phyloP scores from a whole-genome alignment of 257 asterid genomes.

The Jacaranda copaia region DNA sequence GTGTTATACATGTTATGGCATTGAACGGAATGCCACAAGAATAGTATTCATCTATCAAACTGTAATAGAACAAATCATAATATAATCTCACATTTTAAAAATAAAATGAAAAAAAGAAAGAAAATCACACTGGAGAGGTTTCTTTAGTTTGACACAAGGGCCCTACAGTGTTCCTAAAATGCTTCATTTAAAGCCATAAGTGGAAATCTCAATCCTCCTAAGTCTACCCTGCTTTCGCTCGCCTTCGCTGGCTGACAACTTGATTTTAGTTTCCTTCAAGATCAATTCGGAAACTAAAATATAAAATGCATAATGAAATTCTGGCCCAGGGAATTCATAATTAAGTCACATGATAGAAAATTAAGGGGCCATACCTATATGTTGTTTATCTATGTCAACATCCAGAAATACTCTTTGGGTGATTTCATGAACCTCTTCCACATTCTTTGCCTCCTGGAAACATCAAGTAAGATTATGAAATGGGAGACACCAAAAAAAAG shows the following conservation, averaged over 20 bases:
- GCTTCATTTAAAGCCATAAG: conserved; percentile 13
- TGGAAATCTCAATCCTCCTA: neutral
- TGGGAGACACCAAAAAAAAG: neutral
- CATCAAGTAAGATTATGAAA: neutral
- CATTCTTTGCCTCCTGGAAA: conserved; percentile 60
- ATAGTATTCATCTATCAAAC: neutral
- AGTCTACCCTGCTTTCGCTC: neutral
- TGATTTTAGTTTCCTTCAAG: conserved; percentile 7
- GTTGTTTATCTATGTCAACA: conserved; percentile 94
- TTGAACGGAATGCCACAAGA: neutral
- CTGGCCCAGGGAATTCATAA: neutral
- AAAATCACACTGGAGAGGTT: neutral
- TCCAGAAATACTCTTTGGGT: conserved; percentile 93
- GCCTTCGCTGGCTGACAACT: conserved; percentile 10
- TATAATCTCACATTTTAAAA: too few relatives aligned
- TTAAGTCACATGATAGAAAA: neutral
- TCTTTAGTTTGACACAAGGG: neutral
- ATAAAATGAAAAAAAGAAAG: neutral
- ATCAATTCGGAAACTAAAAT: neutral
- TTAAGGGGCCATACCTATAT: conserved; percentile 55
- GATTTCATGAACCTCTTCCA: conserved; percentile 73
- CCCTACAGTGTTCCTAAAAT: neutral
- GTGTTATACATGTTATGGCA: too few relatives aligned
- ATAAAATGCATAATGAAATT: neutral
- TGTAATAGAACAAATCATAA: neutral